Evolutionary conservation across 768 basidiomycete genomes (phyloP).

Genomic region (Cubamyces sp.): DNA sequence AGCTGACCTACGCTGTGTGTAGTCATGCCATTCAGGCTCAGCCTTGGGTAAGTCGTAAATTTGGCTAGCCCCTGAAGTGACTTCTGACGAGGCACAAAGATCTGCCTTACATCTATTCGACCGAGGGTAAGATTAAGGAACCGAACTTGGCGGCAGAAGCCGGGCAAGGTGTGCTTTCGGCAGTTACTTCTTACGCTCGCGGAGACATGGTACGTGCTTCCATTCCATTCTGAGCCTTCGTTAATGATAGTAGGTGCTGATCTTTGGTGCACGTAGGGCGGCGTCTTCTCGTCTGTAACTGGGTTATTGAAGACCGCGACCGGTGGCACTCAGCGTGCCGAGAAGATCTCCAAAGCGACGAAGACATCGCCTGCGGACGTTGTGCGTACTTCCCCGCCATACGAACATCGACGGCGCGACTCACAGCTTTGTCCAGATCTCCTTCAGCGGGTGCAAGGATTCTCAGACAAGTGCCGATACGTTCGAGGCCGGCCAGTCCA

Average conservation of each 20-base stretch:
- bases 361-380: constrained; percentile 90
- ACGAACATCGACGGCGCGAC: not conserved
- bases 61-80: not conserved
- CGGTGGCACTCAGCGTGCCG: constrained; percentile 65
- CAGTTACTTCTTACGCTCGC: constrained; percentile 73
- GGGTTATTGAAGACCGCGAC: constrained; percentile 77
- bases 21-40: constrained; percentile 55
- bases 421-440: constrained; percentile 54
- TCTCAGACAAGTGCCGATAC: constrained; percentile 85
- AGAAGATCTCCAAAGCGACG: constrained; percentile 50
- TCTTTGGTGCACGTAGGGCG: constrained; percentile 39
- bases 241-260: not conserved
- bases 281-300: constrained; percentile 73
- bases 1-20: constrained; percentile 17
- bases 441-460: constrained; percentile 86
- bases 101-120: constrained; percentile 71
- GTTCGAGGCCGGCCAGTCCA: constrained; percentile 67
- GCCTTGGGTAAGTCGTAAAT: constrained; percentile 40
- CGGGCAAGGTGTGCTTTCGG: constrained; percentile 82
- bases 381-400: constrained; percentile 48
- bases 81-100: constrained; percentile 29
- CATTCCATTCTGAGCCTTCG: not conserved
- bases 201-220: constrained; percentile 63
- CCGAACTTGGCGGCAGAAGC: constrained; percentile 89
- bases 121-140: constrained; percentile 94